Conservation (phyloP, 78 protist genomes). For the Dictyostelium brefeldianum region DNA sequence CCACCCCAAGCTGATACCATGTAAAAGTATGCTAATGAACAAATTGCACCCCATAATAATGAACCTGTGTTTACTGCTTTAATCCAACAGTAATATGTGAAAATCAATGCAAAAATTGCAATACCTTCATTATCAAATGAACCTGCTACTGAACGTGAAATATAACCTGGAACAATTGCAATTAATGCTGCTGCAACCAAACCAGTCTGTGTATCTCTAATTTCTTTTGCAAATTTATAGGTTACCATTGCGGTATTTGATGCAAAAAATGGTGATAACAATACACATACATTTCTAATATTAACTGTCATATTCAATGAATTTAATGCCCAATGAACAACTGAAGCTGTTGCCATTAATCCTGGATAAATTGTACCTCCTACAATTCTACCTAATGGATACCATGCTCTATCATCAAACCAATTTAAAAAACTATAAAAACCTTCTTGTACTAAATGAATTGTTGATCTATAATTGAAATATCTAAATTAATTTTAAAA, state of each 20-base stretch:
- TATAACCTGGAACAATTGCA: slow-evolving; percentile 97
- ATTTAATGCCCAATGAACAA: slow-evolving; percentile 88
- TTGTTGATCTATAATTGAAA: slow-evolving; percentile 96
- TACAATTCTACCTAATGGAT: slow-evolving; percentile 99
- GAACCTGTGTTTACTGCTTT: slow-evolving; percentile 93
- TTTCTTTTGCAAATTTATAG: slow-evolving; percentile 80
- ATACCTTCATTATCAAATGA: slow-evolving; percentile 99
- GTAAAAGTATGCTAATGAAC: slow-evolving; percentile 95
- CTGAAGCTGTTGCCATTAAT: slow-evolving; percentile 96
- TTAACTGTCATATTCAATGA: slow-evolving; percentile 87
- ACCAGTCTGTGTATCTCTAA: slow-evolving; percentile 87
- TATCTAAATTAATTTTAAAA: slow-evolving; percentile 36
- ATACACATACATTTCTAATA: slow-evolving; percentile 97
- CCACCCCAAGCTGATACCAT: slow-evolving; percentile 99
- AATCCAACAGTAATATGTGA: slow-evolving; percentile 95
- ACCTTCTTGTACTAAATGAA: slow-evolving; percentile 95
- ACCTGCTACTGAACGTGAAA: slow-evolving; percentile 99
- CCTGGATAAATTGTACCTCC: slow-evolving; percentile 99
- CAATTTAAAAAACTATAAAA: slow-evolving; percentile 96
- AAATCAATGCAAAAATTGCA: slow-evolving; percentile 97
- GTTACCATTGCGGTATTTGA: slow-evolving; percentile 92
- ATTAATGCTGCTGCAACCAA: slow-evolving; percentile 96
- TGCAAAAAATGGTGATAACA: slow-evolving; percentile 96
- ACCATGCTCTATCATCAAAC: slow-evolving; percentile 98
- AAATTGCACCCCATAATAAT: slow-evolving; percentile 66